Conservation (phyloP, 257 asterid species). For the Nicotiana otophora region DNA sequence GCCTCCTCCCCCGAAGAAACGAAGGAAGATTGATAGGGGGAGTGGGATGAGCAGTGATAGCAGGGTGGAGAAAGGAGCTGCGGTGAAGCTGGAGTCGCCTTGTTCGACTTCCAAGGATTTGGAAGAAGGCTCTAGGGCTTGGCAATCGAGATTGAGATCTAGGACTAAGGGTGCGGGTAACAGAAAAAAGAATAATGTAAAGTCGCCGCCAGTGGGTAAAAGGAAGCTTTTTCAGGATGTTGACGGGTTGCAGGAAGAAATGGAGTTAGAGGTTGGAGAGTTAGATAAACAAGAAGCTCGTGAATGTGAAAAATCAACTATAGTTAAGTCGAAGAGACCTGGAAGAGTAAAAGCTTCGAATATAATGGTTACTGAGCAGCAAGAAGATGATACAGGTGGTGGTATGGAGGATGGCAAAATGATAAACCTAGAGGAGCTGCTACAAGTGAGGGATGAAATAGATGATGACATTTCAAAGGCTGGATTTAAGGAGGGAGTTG, state of each 20-base stretch:
- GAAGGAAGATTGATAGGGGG: slow-evolving; percentile 42
- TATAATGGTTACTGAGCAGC: slow-evolving; percentile 32
- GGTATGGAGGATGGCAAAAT: slow-evolving; percentile 33
- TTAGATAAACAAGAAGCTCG: slow-evolving; percentile 27
- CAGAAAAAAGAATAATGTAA: slow-evolving; percentile 31
- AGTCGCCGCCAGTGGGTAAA: slow-evolving; percentile 42
- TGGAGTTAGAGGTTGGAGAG: slow-evolving; percentile 18
- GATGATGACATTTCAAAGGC: slow-evolving; percentile 12
- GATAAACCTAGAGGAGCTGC: slow-evolving; percentile 21
- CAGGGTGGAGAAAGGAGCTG: slow-evolving; percentile 33
- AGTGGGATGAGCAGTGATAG: slow-evolving; percentile 26
- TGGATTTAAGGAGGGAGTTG: slow-evolving; percentile 24
- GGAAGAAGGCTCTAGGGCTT: slow-evolving; percentile 39
- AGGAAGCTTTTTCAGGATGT: slow-evolving; percentile 55
- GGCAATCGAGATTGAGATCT: slow-evolving; percentile 69
- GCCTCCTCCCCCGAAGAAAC: slow-evolving; percentile 71
- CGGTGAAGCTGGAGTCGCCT: slow-evolving; percentile 27
- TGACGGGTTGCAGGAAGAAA: slow-evolving; percentile 34
- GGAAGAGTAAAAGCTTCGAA: slow-evolving; percentile 56
- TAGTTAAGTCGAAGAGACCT: slow-evolving; percentile 54
- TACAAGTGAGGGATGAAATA: slow-evolving; percentile 35
- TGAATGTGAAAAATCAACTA: slow-evolving; percentile 38
- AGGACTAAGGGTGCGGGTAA: slow-evolving; percentile 28
- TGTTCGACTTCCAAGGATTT: slow-evolving; percentile 40
- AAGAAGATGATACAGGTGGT: slow-evolving; percentile 35